phyloP scores from a whole-genome alignment of 2,329 filamentous ascomycete species.

The Epichloe gansuensis region DNA sequence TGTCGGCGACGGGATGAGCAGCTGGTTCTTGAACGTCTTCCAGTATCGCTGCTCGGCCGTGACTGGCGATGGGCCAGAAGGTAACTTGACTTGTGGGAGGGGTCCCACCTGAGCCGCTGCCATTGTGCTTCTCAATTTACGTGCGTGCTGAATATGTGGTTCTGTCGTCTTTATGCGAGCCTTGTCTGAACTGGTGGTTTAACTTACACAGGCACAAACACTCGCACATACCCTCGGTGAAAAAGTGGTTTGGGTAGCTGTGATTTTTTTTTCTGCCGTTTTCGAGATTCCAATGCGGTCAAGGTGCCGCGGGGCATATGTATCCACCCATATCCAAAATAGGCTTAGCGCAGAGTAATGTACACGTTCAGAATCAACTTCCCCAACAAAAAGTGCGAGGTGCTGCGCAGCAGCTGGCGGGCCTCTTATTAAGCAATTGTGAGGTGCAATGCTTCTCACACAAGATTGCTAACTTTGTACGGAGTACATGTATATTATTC shows the following conservation, averaged over 20 bases:
- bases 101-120: conserved; percentile 68
- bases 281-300: conserved; percentile 15
- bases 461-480: too few species aligned
- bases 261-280: conserved; percentile 18
- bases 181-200: neutral
- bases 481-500: too few species aligned
- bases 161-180: too few species aligned
- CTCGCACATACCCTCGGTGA: neutral
- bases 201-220: neutral
- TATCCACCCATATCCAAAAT: neutral
- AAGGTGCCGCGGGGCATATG: conserved; percentile 1
- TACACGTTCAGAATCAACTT: neutral
- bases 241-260: conserved; percentile 4
- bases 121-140: conserved; percentile 19
- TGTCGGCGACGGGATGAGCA: conserved; percentile 80
- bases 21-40: conserved; percentile 85
- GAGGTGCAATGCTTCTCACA: too few species aligned
- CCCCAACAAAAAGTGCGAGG: neutral
- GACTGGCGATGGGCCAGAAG: conserved; percentile 66
- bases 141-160: neutral
- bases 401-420: too few species aligned
- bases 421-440: too few species aligned
- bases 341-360: conserved; percentile 3
- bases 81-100: conserved; percentile 68
- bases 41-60: conserved; percentile 94